A percentile compares a stretch with the other conserved stretches of the same genome.
phyloP scores from a whole-genome alignment of 805 yeast species.

The Komagataella ulmi region DNA sequence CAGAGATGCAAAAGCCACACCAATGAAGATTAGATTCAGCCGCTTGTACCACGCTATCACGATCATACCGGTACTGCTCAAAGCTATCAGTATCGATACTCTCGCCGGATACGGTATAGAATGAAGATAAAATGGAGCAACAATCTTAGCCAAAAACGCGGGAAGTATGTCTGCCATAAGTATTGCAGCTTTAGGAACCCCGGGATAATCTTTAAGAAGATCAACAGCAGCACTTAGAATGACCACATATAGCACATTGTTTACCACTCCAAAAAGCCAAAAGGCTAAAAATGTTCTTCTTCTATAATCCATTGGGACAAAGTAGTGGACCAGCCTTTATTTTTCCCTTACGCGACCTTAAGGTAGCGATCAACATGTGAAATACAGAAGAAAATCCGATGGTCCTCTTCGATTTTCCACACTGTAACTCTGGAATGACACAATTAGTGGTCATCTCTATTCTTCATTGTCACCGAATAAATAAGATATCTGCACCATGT shows the following conservation, averaged over 20 bases:
- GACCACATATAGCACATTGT: slow-evolving; percentile 84
- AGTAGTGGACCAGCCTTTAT: neutral
- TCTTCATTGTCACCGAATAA: too few relatives aligned
- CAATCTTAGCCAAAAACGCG: slow-evolving; percentile 53
- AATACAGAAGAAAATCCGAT: too few relatives aligned
- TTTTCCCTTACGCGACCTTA: neutral
- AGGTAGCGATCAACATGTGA: neutral
- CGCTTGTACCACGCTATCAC: slow-evolving; percentile 33
- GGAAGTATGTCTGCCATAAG: slow-evolving; percentile 82
- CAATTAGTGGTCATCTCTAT: too few relatives aligned
- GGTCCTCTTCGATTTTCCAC: too few relatives aligned
- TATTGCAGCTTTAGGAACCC: slow-evolving; percentile 76
- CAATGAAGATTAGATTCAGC: slow-evolving; percentile 35
- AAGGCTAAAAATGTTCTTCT: slow-evolving; percentile 19
- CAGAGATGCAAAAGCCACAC: slow-evolving; percentile 66
- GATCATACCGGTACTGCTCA: slow-evolving; percentile 68
- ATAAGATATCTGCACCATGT: too few relatives aligned
- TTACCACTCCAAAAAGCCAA: slow-evolving; percentile 75
- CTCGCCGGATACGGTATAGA: slow-evolving; percentile 43
- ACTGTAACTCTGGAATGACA: too few relatives aligned
- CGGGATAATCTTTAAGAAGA: slow-evolving; percentile 54
- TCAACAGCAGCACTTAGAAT: slow-evolving; percentile 89
- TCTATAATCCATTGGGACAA: neutral
- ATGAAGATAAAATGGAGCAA: slow-evolving; percentile 75
- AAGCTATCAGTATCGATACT: slow-evolving; percentile 34